Evolutionary conservation across 331 rosid species (phyloP), one percentile per base, ranked within the genome.

Genomic region (Acacia pycnantha): DNA sequence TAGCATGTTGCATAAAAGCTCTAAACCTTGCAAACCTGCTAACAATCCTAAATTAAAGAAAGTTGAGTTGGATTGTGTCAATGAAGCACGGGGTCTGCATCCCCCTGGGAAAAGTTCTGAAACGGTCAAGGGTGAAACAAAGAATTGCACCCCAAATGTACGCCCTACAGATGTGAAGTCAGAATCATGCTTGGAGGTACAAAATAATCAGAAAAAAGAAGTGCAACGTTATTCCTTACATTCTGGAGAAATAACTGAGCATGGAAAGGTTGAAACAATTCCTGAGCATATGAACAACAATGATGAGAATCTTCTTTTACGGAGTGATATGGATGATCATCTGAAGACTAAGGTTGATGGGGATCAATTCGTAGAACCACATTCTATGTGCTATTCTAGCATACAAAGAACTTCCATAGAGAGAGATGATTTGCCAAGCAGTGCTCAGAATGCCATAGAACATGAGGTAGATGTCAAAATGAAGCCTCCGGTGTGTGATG

Each of bases 21-120:
- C 90, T 75, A 88, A 77, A 77, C 80, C 87, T 51, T 41, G 87
- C 90, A 85, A 85, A 46, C 85, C 69, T 40, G 43, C 73, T 11
- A 83, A 77, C 74, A 54, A 73, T 76, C 86, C 88, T 29, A 89
- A 85, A 82, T 44, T 66, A 50, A 83, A 84, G 79, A 84, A 82
- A 74, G 70, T 73, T 69, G 90, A 76, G 48, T 58, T 59, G 73
- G 83, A 74, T 84, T 73, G 88, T 41, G 80, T 56, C 77, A 77
- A 79, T 31, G 84, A 85, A 41, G 74, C 80, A 74, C 80, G 70
- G 86, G 79, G 70, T 44, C 86, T 87, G 15, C 84, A 46, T 83
- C 79, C 81, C n/a, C 74, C 88, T 54, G 19, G n/a, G 41, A 82
- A 83, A 70, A 40, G 78, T 78, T 18, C 74, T 37, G 80, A 85